Percentiles rank a stretch among this genome's conserved stretches.
Evolutionary conservation across 2,329 filamentous ascomycete species (phyloP).

Genomic region (Colletotrichum euphorbiae): DNA sequence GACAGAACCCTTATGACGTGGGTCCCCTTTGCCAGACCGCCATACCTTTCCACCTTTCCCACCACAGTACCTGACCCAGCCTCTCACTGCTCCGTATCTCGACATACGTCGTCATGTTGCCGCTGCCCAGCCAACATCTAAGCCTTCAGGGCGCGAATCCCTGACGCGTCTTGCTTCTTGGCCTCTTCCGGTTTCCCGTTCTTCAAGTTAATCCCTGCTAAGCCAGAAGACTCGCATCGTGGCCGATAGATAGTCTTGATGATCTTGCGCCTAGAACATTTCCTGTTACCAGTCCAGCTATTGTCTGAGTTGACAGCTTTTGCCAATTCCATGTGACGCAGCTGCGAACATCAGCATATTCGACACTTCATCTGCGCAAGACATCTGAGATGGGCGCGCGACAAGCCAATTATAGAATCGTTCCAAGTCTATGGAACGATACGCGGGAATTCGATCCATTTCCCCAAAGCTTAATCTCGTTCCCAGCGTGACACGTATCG

Average conservation of each 20-base stretch:
- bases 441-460: neutral
- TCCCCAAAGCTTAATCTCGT: too few relatives aligned
- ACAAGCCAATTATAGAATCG: neutral
- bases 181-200: slow-evolving; percentile 14
- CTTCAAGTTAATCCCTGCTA: neutral
- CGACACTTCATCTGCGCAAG: neutral
- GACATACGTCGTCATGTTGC: neutral
- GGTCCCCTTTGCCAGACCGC: slow-evolving; percentile 9
- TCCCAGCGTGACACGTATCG: too few relatives aligned
- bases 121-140: neutral
- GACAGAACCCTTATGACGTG: slow-evolving; percentile 29
- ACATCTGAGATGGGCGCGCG: neutral
- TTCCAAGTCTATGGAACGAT: neutral
- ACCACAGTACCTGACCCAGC: slow-evolving; percentile 3
- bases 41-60: neutral
- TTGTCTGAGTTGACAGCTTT: neutral
- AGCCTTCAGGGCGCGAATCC: neutral
- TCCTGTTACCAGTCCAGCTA: neutral
- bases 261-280: neutral
- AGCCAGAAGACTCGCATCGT: neutral
- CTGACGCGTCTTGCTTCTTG: slow-evolving; percentile 23
- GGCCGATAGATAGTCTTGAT: neutral
- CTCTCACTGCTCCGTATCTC: neutral
- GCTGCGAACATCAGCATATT: neutral
- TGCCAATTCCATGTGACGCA: slow-evolving; percentile 9